Evolutionary conservation across 495 filamentous ascomycete species (phyloP).

Genomic region (Entonaema liquescens): DNA sequence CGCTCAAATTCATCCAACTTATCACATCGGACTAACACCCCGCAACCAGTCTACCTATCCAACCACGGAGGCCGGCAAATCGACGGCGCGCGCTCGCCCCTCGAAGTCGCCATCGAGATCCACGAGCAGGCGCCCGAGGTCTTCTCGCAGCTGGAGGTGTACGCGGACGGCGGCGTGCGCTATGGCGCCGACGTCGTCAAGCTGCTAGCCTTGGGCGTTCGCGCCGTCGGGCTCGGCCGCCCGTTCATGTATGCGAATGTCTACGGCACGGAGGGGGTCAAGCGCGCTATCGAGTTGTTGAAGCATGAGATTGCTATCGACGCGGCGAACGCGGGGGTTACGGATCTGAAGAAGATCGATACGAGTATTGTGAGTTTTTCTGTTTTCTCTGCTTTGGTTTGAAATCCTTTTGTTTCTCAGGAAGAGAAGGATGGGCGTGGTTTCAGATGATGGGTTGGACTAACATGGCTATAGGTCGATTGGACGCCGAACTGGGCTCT

Average conservation of each 20-base stretch:
- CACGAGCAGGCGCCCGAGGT: constrained; percentile 46
- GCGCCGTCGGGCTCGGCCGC: constrained; percentile 56
- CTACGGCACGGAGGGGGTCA: constrained; percentile 52
- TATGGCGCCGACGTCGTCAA: constrained; percentile 57
- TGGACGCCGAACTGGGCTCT: constrained; percentile 32
- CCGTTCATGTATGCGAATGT: constrained; percentile 56
- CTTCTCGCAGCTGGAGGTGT: constrained; percentile 54
- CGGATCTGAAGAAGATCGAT: constrained; percentile 50
- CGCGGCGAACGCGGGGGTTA: constrained; percentile 50
- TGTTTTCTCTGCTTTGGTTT: not conserved
- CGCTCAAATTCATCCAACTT: no score
- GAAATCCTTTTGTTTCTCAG: no score
- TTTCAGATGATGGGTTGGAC: not conserved
- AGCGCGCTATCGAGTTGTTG: constrained; percentile 45
- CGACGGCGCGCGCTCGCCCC: constrained; percentile 47
- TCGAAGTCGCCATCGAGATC: constrained; percentile 53
- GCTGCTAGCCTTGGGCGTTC: constrained; percentile 55
- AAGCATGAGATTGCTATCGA: constrained; percentile 51
- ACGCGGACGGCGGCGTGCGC: constrained; percentile 56
- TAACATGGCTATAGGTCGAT: constrained; percentile 20
- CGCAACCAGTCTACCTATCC: constrained; percentile 44
- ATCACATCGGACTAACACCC: no score
- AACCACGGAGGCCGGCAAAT: constrained; percentile 58
- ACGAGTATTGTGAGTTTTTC: constrained; percentile 30
- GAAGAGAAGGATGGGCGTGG: not conserved